Conservation (phyloP, 805 yeast species). For the Yamadazyma endophytica region DNA sequence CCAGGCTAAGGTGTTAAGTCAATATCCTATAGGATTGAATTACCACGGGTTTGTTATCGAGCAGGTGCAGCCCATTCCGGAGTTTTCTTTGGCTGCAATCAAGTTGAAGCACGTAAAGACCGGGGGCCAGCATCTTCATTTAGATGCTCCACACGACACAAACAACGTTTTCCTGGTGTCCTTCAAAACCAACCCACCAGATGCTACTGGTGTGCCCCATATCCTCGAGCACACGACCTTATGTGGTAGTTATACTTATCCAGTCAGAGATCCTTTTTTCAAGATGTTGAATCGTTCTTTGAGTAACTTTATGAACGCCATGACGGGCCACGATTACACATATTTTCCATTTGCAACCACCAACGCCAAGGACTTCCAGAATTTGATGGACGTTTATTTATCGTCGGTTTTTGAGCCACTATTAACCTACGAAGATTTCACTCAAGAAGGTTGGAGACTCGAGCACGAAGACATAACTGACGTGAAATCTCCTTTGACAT, state of each 20-base stretch:
- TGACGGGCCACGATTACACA: constrained; percentile 97
- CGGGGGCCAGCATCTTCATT: constrained; percentile 79
- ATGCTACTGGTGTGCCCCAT: constrained; percentile 94
- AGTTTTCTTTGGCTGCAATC: constrained; percentile 75
- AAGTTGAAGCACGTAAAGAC: constrained; percentile 63
- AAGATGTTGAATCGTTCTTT: constrained; percentile 94
- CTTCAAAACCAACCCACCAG: constrained; percentile 92
- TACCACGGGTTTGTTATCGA: constrained; percentile 66
- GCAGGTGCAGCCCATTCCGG: constrained; percentile 70
- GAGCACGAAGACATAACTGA: constrained; percentile 67
- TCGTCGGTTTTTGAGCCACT: constrained; percentile 85
- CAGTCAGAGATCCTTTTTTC: constrained; percentile 96
- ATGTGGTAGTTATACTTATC: constrained; percentile 88
- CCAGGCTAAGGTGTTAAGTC: constrained; percentile 10
- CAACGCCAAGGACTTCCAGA: constrained; percentile 72
- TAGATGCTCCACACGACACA: constrained; percentile 70
- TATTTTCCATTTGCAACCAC: constrained; percentile 96
- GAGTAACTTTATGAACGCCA: constrained; percentile 96
- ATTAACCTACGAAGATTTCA: constrained; percentile 73
- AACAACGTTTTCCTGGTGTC: constrained; percentile 88
- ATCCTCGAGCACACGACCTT: constrained; percentile 93
- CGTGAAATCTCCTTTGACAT: constrained; percentile 53
- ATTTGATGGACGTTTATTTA: constrained; percentile 81
- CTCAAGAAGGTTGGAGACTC: constrained; percentile 97
- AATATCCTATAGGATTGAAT: constrained; percentile 61